Conservation (phyloP, 495 filamentous ascomycete genomes). For the Monascus purpureus region DNA sequence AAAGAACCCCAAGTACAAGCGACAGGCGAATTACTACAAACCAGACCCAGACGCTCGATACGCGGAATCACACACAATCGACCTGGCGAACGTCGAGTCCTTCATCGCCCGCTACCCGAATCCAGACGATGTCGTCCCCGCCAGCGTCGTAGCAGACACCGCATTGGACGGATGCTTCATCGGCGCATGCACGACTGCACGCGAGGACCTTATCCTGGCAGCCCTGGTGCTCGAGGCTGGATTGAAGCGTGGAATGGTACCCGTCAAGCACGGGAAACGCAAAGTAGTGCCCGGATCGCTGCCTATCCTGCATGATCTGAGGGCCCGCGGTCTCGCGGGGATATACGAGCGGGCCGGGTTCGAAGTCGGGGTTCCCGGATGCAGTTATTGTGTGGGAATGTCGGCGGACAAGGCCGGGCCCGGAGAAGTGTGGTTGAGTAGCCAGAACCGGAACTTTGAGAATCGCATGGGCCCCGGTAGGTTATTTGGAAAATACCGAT, state of each 20-base stretch:
- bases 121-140: slow-evolving; percentile 34
- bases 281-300: slow-evolving; percentile 26
- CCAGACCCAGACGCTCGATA: slow-evolving; percentile 27
- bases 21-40: slow-evolving; percentile 15
- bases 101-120: slow-evolving; percentile 26
- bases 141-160: slow-evolving; percentile 13
- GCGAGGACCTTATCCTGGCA: slow-evolving; percentile 31
- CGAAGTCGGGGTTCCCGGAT: slow-evolving; percentile 26
- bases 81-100: slow-evolving; percentile 21
- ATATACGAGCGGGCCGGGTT: slow-evolving; percentile 29
- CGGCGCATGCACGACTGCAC: slow-evolving; percentile 34
- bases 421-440: slow-evolving; percentile 32
- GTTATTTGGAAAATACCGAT: neutral
- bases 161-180: slow-evolving; percentile 33
- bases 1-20: slow-evolving; percentile 17
- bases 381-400: slow-evolving; percentile 35
- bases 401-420: slow-evolving; percentile 22
- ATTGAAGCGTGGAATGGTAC: slow-evolving; percentile 15
- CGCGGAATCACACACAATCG: slow-evolving; percentile 18
- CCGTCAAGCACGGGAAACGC: slow-evolving; percentile 16
- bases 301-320: slow-evolving; percentile 21
- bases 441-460: slow-evolving; percentile 33
- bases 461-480: slow-evolving; percentile 35
- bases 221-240: slow-evolving; percentile 25
- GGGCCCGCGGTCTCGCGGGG: slow-evolving; percentile 16